Evolutionary conservation across 257 asterid species (phyloP), one percentile per base, ranked within the genome.

Genomic region (Voacanga thouarsii): DNA sequence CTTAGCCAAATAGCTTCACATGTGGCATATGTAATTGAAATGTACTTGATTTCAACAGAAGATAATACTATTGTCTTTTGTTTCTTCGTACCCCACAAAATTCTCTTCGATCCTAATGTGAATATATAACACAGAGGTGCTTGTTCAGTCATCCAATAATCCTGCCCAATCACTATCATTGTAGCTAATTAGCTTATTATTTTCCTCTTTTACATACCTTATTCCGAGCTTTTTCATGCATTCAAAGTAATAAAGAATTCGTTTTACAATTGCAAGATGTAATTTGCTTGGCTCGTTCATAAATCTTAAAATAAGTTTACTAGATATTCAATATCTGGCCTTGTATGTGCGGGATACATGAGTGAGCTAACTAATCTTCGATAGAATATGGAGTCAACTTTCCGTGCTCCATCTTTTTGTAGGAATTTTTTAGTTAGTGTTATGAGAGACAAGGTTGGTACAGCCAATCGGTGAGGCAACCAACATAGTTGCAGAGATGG

Each of bases 131-230:
- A n/a, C 18, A 9, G 72, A 75, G 23, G 79, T 60, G 57, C 41
- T 59, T 43, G 43, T 60, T 41, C 43, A 10, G 10, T 75, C 61
- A 15, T 59, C 79, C 5, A 75, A 12, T 0, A 60, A 61, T 2
- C 65, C 64, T 1, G 65, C 44, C 77, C 77, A 72, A 50, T 72
- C 77, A 24, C n/a, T 53, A 7, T 72, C 77, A 2, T 43, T 50
- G 21, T 49, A 50, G 10, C 65, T 19, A 1, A 4, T 12, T 23
- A 51, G 1, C 7, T 7, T 50, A 45, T 11, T 6, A 2, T 26
- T 44, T 9, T 60, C 23, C 10, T 61, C 45, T n/a, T 43, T 43
- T 39, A n/a, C 47, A 37, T 41, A 60, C 2, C 3, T 12, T 19
- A 75, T 12, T 2, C 57, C 71, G 10, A 39, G 56, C n/a, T n/a